Evolutionary conservation across 139 green algal genomes (phyloP).

Genomic region (Picochlorum costavermella): DNA sequence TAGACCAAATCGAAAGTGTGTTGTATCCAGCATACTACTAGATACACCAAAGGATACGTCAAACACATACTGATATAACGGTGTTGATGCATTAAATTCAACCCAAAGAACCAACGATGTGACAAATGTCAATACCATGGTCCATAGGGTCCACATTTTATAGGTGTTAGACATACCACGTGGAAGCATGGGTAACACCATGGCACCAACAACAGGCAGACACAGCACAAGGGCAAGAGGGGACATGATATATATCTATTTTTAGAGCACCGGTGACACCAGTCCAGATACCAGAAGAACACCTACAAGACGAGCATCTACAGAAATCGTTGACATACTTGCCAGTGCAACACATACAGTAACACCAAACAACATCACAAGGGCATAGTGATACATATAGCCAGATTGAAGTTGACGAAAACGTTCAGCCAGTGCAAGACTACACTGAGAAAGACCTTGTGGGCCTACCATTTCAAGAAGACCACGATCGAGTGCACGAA

Average conservation of each 20-base stretch:
- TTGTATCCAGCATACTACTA: constrained; percentile 18
- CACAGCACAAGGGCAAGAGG: constrained; percentile 21
- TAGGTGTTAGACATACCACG: constrained; percentile 38
- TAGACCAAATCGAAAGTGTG: constrained; percentile 42
- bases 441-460: constrained; percentile 29
- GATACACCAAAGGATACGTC: constrained; percentile 3
- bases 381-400: constrained; percentile 51
- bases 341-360: constrained; percentile 32
- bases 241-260: constrained; percentile 27
- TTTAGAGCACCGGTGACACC: constrained; percentile 33
- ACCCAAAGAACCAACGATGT: constrained; percentile 42
- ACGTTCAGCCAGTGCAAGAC: constrained; percentile 23
- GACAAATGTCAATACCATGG: constrained; percentile 35
- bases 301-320: constrained; percentile 46
- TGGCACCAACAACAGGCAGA: constrained; percentile 18
- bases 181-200: constrained; percentile 33
- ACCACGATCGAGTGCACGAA: constrained; percentile 44
- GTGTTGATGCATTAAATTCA: constrained; percentile 45
- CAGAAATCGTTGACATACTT: constrained; percentile 33
- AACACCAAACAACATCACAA: constrained; percentile 47
- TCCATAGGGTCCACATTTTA: constrained; percentile 27
- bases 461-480: constrained; percentile 43
- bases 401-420: constrained; percentile 40
- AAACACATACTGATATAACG: constrained; percentile 45
- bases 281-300: constrained; percentile 38